Percentiles rank a stretch among this genome's conserved stretches.
phyloP scores from a whole-genome alignment of 1,284 basidiomycete genomes.

The Marasmius tenuissimus region DNA sequence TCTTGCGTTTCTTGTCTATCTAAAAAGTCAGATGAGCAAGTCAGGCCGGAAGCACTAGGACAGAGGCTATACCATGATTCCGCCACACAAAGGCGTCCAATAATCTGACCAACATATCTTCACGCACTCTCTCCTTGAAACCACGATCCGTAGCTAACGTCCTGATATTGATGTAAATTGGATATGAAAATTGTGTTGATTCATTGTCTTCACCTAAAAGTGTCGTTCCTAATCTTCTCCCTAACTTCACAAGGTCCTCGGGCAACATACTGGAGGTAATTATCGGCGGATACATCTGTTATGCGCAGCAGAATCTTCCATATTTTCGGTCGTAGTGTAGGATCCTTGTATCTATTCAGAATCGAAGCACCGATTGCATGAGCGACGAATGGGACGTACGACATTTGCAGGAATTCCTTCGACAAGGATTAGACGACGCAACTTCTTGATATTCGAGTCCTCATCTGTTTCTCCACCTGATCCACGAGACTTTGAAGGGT shows the following conservation, averaged over 20 bases:
- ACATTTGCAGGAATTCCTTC: slow-evolving; percentile 80
- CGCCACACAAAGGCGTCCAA: slow-evolving; percentile 98
- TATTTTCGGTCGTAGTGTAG: slow-evolving; percentile 75
- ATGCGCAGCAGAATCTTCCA: slow-evolving; percentile 93
- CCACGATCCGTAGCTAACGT: slow-evolving; percentile 93
- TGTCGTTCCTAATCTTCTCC: slow-evolving; percentile 86
- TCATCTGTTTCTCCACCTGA: slow-evolving; percentile 73
- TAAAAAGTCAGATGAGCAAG: slow-evolving; percentile 24
- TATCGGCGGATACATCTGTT: slow-evolving; percentile 71
- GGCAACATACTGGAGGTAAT: slow-evolving; percentile 80
- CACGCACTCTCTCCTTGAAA: slow-evolving; percentile 92
- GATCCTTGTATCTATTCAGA: slow-evolving; percentile 48
- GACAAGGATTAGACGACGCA: slow-evolving; percentile 81
- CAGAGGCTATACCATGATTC: slow-evolving; percentile 66
- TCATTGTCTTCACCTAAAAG: slow-evolving; percentile 56
- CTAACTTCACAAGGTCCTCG: slow-evolving; percentile 85
- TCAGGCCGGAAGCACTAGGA: not conserved
- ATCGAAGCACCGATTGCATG: slow-evolving; percentile 8
- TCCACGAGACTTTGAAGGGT: slow-evolving; percentile 56
- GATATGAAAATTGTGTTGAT: not conserved
- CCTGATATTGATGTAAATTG: slow-evolving; percentile 39
- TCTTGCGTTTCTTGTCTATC: slow-evolving; percentile 73
- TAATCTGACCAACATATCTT: slow-evolving; percentile 94
- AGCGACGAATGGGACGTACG: slow-evolving; percentile 34
- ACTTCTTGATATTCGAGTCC: slow-evolving; percentile 63